phyloP scores from a whole-genome alignment of 345 rosid genomes.

The Bretschneidera sinensis region DNA sequence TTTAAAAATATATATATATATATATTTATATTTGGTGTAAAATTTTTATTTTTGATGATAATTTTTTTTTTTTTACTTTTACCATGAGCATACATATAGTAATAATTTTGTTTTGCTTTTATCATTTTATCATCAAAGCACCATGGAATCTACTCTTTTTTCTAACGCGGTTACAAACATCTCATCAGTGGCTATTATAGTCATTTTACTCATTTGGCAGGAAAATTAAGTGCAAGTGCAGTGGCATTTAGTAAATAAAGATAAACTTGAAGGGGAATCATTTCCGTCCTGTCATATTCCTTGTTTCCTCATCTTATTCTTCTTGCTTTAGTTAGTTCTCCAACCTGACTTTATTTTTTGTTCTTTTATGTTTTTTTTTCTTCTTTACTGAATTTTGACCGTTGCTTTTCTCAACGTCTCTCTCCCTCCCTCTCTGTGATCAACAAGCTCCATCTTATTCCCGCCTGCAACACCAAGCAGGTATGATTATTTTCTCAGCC shows the following conservation, averaged over 20 bases:
- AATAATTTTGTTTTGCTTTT: too few relatives aligned
- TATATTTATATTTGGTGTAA: too few relatives aligned
- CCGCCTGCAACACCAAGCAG: constrained; percentile 10
- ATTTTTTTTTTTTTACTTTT: not conserved
- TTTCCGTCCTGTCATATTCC: constrained; percentile 15
- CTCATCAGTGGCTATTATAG: not conserved
- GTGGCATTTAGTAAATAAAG: constrained; percentile 32
- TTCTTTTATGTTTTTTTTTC: constrained; percentile 7
- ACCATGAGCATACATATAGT: too few relatives aligned
- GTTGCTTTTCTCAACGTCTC: constrained; percentile 53
- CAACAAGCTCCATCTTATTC: constrained; percentile 8
- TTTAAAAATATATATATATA: too few relatives aligned
- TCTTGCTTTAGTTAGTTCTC: constrained; percentile 19
- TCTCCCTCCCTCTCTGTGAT: constrained; percentile 24
- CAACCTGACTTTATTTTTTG: constrained; percentile 13
- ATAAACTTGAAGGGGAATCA: constrained; percentile 11
- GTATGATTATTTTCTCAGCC: too few relatives aligned
- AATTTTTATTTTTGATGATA: not conserved
- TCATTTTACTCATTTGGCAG: not conserved
- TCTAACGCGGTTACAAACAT: not conserved
- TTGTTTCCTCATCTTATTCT: constrained; percentile 11
- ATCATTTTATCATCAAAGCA: too few relatives aligned
- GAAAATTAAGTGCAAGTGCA: too few relatives aligned
- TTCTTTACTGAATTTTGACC: constrained; percentile 41
- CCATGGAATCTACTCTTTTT: too few relatives aligned